Conservation (phyloP, 768 basidiomycete species). For the Collybiopsis confluens region DNA sequence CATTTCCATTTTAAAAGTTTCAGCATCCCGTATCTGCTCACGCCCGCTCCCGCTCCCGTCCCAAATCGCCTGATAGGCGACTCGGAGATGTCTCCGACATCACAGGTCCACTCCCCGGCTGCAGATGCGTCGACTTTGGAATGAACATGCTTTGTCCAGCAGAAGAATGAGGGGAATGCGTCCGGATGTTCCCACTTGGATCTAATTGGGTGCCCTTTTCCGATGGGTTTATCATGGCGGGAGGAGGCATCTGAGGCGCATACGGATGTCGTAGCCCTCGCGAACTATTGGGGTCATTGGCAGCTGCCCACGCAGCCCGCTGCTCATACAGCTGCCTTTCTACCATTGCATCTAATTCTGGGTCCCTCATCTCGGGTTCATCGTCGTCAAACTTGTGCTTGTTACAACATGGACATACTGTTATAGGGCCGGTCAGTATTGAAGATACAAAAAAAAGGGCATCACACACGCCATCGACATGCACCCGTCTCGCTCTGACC, state of each 20-base stretch:
- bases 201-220: background rate
- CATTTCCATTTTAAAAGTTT: too few species aligned
- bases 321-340: slow-evolving; percentile 5
- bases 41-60: too few species aligned
- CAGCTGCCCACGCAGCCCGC: background rate
- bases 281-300: background rate
- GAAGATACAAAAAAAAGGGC: too few species aligned
- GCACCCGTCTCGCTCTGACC: slow-evolving; percentile 2
- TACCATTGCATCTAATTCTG: background rate
- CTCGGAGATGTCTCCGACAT: background rate
- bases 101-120: background rate
- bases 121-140: background rate
- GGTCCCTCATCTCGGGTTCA: background rate
- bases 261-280: background rate
- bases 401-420: slow-evolving; percentile 4
- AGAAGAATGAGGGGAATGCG: background rate
- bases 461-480: slow-evolving; percentile 6
- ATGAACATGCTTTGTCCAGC: background rate
- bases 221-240: background rate
- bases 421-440: too few species aligned
- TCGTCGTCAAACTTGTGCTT: background rate
- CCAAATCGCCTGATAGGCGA: background rate
- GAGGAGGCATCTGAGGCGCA: background rate
- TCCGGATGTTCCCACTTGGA: background rate
- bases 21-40: too few species aligned